These are phyloP conservation scores for Hypoxylon sp. DNA, from an alignment of 2,329 filamentous ascomycete species.

Conservation along the genomic window DNA sequence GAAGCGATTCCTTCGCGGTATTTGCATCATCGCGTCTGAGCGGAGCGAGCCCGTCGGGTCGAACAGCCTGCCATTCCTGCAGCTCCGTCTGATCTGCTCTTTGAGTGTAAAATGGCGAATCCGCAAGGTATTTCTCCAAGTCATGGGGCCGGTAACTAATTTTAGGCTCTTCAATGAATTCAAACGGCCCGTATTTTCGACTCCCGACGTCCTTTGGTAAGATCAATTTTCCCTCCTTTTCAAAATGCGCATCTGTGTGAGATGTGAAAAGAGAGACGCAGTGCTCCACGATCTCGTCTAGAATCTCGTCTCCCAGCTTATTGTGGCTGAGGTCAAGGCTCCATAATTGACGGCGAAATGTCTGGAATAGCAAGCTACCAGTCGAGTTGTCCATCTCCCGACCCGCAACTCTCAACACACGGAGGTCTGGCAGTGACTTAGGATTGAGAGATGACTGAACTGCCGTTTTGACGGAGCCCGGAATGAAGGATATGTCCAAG, in stretches of 20 bases:
- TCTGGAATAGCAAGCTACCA: slow-evolving; percentile 53
- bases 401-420: slow-evolving; percentile 64
- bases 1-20: slow-evolving; percentile 51
- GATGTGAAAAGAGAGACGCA: slow-evolving; percentile 54
- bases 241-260: slow-evolving; percentile 56
- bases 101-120: slow-evolving; percentile 60
- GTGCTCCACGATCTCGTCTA: slow-evolving; percentile 53
- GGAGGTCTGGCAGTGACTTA: slow-evolving; percentile 60
- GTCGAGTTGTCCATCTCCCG: slow-evolving; percentile 61
- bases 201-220: slow-evolving; percentile 50
- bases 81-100: slow-evolving; percentile 42
- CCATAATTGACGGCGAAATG: slow-evolving; percentile 62
- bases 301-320: slow-evolving; percentile 61
- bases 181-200: slow-evolving; percentile 57
- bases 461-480: slow-evolving; percentile 59
- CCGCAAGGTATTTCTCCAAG: slow-evolving; percentile 62
- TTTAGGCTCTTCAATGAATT: slow-evolving; percentile 62
- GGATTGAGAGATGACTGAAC: slow-evolving; percentile 53
- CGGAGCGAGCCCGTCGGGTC: slow-evolving; percentile 54
- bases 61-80: slow-evolving; percentile 49
- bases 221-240: slow-evolving; percentile 62
- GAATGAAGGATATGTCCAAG: slow-evolving; percentile 65
- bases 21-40: slow-evolving; percentile 54
- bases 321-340: slow-evolving; percentile 69
- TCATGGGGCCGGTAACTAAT: slow-evolving; percentile 61